Percentiles rank a stretch among this genome's conserved stretches.
phyloP scores from a whole-genome alignment of 2,329 filamentous ascomycete species.

The Albophoma yamanashiensis region DNA sequence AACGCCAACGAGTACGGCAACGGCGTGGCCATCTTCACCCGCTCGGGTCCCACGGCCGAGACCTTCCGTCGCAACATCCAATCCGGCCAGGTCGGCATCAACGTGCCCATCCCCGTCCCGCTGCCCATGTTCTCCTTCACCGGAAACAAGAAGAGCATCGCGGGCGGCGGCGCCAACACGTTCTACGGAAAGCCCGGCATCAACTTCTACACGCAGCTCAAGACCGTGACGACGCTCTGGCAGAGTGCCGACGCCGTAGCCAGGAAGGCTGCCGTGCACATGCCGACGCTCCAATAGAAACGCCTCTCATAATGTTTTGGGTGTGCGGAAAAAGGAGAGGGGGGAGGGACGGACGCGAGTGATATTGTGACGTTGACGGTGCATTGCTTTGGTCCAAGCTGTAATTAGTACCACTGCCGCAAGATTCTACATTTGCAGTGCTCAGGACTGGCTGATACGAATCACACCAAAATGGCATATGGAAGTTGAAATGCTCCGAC shows the following conservation, averaged over 20 bases:
- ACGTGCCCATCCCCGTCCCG: conserved; percentile 67
- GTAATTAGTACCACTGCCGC: not conserved
- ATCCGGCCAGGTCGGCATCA: conserved; percentile 78
- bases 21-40: conserved; percentile 76
- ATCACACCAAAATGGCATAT: not conserved
- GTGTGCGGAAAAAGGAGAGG: not conserved
- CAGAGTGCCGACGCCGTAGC: conserved; percentile 72
- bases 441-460: not conserved
- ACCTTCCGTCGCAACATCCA: conserved; percentile 73
- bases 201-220: conserved; percentile 92
- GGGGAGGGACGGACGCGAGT: not conserved
- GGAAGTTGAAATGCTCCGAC: not conserved
- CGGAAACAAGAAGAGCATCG: conserved; percentile 80
- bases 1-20: conserved; percentile 84
- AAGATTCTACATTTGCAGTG: not conserved
- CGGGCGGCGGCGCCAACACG: conserved; percentile 82
- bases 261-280: conserved; percentile 76
- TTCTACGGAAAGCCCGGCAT: conserved; percentile 93
- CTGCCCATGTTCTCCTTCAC: conserved; percentile 65
- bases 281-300: conserved; percentile 51
- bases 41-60: conserved; percentile 64
- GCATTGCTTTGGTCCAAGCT: not conserved
- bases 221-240: conserved; percentile 96
- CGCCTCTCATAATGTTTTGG: not conserved
- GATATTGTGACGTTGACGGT: not conserved